phyloP scores from a whole-genome alignment of 2,329 filamentous ascomycete genomes.

The Tympanopsis confertula region DNA sequence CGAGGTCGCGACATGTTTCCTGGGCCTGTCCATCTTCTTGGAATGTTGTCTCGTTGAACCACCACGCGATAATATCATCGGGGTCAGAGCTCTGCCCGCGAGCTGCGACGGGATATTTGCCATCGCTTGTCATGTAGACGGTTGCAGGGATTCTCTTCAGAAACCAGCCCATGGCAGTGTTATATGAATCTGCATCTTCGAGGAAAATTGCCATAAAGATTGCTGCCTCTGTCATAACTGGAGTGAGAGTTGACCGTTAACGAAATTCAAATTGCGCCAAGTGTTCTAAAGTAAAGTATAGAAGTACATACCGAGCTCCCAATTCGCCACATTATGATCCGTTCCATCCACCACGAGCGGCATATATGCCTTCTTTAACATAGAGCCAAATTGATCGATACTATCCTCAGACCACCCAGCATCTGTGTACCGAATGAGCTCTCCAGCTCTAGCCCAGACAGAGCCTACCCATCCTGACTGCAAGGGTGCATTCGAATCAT shows the following conservation, averaged over 20 bases:
- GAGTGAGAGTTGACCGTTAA: not conserved
- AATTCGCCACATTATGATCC: conserved; percentile 8
- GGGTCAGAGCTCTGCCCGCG: not conserved
- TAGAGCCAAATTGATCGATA: conserved; percentile 8
- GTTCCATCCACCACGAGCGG: conserved; percentile 8
- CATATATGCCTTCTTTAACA: conserved; percentile 12
- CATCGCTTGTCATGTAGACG: conserved; percentile 10
- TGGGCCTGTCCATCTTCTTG: conserved; percentile 8
- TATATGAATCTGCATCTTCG: conserved; percentile 8
- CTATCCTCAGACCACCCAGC: conserved; percentile 9
- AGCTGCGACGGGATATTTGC: conserved; percentile 5
- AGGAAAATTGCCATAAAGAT: conserved; percentile 11
- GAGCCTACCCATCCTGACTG: conserved; percentile 13
- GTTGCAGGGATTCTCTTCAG: conserved; percentile 9
- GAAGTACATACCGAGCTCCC: conserved; percentile 9
- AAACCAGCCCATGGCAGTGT: conserved; percentile 9
- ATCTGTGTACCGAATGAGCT: conserved; percentile 12
- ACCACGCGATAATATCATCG: conserved; percentile 4
- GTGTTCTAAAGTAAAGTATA: too few relatives aligned
- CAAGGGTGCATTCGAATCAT: conserved; percentile 11
- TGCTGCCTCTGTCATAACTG: conserved; percentile 11
- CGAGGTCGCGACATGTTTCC: conserved; percentile 14
- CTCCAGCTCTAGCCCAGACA: conserved; percentile 11
- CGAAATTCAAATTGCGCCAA: conserved; percentile 2
- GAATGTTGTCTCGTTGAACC: conserved; percentile 7